Conservation (phyloP, 108 stramenopile genomes). For the Chaetoceros tenuissimus region DNA sequence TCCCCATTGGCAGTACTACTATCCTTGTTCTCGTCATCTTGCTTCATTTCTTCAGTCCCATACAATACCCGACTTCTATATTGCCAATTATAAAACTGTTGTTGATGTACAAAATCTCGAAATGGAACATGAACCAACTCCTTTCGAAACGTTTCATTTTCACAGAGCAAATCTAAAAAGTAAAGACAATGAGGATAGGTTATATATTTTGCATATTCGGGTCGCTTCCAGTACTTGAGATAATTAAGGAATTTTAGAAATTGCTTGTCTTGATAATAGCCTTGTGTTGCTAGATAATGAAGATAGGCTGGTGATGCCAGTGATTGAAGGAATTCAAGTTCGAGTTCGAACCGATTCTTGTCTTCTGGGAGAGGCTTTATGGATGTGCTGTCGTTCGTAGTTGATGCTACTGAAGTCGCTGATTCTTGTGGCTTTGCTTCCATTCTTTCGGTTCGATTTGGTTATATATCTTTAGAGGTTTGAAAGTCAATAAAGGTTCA, state of each 20-base stretch:
- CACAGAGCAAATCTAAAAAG: conserved; percentile 70
- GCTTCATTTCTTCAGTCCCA: too few species aligned
- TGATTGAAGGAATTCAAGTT: conserved; percentile 60
- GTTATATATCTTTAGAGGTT: too few species aligned
- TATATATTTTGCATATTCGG: conserved; percentile 69
- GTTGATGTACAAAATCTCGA: conserved; percentile 79
- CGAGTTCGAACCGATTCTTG: not conserved
- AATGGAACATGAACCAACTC: conserved; percentile 73
- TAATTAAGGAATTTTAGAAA: conserved; percentile 71
- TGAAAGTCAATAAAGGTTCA: too few species aligned
- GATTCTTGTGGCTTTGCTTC: too few species aligned
- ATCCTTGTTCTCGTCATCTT: too few species aligned
- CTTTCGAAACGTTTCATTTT: conserved; percentile 51
- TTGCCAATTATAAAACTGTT: conserved; percentile 82
- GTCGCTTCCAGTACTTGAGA: conserved; percentile 64
- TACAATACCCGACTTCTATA: conserved; percentile 59
- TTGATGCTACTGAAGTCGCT: not conserved
- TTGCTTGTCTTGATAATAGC: conserved; percentile 44
- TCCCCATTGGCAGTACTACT: too few species aligned
- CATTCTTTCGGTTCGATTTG: too few species aligned
- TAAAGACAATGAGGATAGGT: conserved; percentile 73
- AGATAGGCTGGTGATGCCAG: conserved; percentile 83
- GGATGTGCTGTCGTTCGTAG: not conserved
- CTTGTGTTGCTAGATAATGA: conserved; percentile 66
- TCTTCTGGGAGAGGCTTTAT: not conserved